Base-by-base conservation (phyloP, 202 grass and related monocot genomes). In the Hordeum pubiflorum region DNA sequence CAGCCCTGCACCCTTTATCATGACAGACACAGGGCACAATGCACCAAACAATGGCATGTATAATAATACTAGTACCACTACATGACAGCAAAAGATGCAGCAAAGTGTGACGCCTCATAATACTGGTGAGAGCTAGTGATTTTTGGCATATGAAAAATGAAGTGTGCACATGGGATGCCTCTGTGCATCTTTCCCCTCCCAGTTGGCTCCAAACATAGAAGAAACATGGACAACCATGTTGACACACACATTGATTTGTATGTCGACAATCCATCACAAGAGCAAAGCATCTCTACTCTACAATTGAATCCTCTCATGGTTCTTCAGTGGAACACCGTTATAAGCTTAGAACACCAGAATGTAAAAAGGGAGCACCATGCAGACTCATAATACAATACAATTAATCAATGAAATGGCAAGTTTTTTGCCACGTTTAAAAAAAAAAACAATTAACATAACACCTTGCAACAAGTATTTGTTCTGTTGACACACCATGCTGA, bases 121-220 rank as follows among this genome's bases (percentile, higher is more conserved):
- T 83, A 86, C 32, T 44, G 62, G 68, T 79, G 68, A 62, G 86
- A 52, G 36, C 78, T 58, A 17, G 60, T 80, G 77, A 76, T 76
- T 66, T 76, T 66, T 29, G 48, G 65, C 29, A 84, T 84, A 92
- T 74, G 14, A 87, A 70, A 87, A 87, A 32, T 32, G 27, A 73
- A 55, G 26, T 73, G 41, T 85, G 89, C 84, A 89, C 84, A 94
- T 94, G 84, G 58, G 59, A 85, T 94, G 84, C 79, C 80, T 48
- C 82, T 77, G 37, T 50, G 0, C 3, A 31, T 32, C 43, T 9
- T 26, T 82, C 17, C 22, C 64, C 70, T 85, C 34, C 27, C 69
- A 64, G 20, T 90, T 82, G 78, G 62, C 74, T 83, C 63, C 63
- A 32, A 11, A 58, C 22, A 61, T 65, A 69, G 5, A 4, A 32